Conservation (phyloP, 352 stramenopile species). For the Phytophthora pini region DNA sequence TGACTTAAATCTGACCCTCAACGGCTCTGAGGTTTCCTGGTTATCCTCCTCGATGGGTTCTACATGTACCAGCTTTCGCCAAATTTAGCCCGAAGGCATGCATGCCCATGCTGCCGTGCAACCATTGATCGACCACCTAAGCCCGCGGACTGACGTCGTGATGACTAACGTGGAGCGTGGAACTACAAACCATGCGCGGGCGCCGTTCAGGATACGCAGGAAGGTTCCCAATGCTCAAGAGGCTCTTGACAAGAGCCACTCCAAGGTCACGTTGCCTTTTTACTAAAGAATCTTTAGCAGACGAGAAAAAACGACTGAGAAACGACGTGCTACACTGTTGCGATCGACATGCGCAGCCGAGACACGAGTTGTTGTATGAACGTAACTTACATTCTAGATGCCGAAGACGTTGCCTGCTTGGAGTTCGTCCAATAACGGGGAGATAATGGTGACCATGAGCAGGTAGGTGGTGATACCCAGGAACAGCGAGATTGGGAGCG, state of each 20-base stretch:
- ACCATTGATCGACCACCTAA: background rate
- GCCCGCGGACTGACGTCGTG: conserved; percentile 4
- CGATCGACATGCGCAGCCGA: background rate
- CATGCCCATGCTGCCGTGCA: background rate
- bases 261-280: conserved; percentile 10
- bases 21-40: conserved; percentile 18
- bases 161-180: conserved; percentile 14
- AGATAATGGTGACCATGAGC: conserved; percentile 39
- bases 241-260: background rate
- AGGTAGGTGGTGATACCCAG: conserved; percentile 65
- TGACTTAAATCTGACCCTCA: conserved; percentile 6
- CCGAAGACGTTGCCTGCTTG: conserved; percentile 21
- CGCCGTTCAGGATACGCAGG: conserved; percentile 2
- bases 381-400: conserved; percentile 19
- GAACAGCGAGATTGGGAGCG: conserved; percentile 97
- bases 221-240: conserved; percentile 20
- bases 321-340: conserved; percentile 10
- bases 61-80: background rate
- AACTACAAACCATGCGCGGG: conserved; percentile 1
- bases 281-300: background rate
- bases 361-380: background rate
- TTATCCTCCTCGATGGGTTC: no score
- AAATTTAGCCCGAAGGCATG: conserved; percentile 4
- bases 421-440: conserved; percentile 46
- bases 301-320: conserved; percentile 32